Evolutionary conservation across 768 basidiomycete genomes (phyloP), one percentile per base, ranked within the genome.

Genomic region (Boletus barrowsii): DNA sequence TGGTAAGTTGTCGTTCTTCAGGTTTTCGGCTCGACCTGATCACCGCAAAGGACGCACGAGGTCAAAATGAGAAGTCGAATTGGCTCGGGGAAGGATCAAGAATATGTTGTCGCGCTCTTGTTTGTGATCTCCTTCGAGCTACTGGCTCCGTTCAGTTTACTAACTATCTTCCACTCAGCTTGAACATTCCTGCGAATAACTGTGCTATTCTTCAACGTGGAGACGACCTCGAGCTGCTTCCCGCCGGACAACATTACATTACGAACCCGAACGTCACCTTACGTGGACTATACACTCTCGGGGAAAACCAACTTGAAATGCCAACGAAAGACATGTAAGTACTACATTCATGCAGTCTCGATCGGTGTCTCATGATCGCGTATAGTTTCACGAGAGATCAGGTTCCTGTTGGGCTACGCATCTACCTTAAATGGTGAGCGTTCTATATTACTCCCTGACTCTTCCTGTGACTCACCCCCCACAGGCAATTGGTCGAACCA

Each of bases 281-380:
- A 5, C 86, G 90, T 52, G 88, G 88, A 4, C 61, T 92, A 18
- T 92, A 83, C 68, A 89, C 90, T 1, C 79, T 88, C 3, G 90
- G 90, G 29, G 90, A 92, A 67, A 90, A 88, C 61, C 90, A 92
- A 67, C 68, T 89, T 29, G 90, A 91, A 67, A 87, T 91, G 86
- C 89, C 90, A 4, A 91, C 89, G 9, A 91, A 91, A 70, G 88
- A 90, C 59, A 90, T 90, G 87, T 87, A 61, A 61, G 86, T 72
- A 13, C 37, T 47, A 5, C 13, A 18, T 14, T 9, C 8, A 42
- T 18, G 14, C 15, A 42, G 10, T 39, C 24, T 2, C 9, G 22
- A 42, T 18, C 3, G 2, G 14, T 40, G 10, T 43, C 41, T 46
- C 32, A 40, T 41, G 9, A 45, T 47, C 42, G 15, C 13, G 17